These are phyloP conservation scores for Trifolium repens DNA, from an alignment of 306 rosid species.

Conservation along the genomic window DNA sequence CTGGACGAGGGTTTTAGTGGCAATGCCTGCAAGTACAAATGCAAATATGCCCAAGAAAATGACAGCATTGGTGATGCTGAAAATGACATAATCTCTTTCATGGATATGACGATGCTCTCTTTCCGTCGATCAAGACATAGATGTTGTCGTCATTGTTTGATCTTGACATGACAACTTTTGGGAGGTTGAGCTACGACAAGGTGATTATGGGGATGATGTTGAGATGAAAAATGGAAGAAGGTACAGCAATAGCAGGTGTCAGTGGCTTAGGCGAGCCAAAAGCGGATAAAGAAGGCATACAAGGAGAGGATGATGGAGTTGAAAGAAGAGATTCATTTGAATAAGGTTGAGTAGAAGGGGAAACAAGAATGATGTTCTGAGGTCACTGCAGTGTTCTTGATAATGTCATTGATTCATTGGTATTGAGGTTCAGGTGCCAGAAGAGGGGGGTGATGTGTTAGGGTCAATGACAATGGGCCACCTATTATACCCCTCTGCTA, in stretches of 20 bases:
- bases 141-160: slow-evolving; percentile 66
- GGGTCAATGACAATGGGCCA: neutral
- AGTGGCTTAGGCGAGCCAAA: slow-evolving; percentile 64
- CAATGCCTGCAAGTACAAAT: slow-evolving; percentile 82
- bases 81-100: slow-evolving; percentile 40
- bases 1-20: slow-evolving; percentile 97
- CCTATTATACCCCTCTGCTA: neutral
- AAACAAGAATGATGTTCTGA: neutral
- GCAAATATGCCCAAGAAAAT: slow-evolving; percentile 27
- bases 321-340: slow-evolving; percentile 72
- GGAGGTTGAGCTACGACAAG: slow-evolving; percentile 72
- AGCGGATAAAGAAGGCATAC: slow-evolving; percentile 78
- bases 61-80: neutral
- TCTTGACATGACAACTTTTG: slow-evolving; percentile 72
- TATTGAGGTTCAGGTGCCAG: neutral
- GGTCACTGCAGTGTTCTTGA: neutral
- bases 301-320: slow-evolving; percentile 72
- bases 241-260: slow-evolving; percentile 63
- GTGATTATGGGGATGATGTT: slow-evolving; percentile 78
- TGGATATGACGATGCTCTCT: slow-evolving; percentile 64
- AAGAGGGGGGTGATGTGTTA: neutral
- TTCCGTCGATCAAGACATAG: slow-evolving; percentile 67
- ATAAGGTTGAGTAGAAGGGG: slow-evolving; percentile 59
- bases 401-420: neutral
- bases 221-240: slow-evolving; percentile 86